A percentile compares a stretch with the other conserved stretches of the same genome.
Evolutionary conservation across 2,329 filamentous ascomycete genomes (phyloP).

Genomic region (Verticillium albo-atrum): DNA sequence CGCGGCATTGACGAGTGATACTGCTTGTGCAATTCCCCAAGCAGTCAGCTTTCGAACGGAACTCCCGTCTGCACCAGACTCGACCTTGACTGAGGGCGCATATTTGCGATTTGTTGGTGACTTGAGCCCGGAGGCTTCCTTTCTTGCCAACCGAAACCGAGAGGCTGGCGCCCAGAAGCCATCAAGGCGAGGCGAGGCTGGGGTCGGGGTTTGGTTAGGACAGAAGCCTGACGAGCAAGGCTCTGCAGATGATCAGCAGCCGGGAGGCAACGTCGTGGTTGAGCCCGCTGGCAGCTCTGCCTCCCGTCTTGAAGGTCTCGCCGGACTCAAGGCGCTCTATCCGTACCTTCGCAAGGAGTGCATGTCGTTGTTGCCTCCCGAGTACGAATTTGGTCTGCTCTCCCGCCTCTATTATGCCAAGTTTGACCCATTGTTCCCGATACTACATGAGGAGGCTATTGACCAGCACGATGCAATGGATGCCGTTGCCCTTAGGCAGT

Average conservation of each 20-base stretch:
- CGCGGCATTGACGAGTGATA: neutral
- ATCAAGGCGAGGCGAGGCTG: constrained; percentile 11
- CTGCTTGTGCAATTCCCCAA: neutral
- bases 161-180: constrained; percentile 3
- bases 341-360: constrained; percentile 12
- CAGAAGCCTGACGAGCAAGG: constrained; percentile 4
- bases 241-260: neutral
- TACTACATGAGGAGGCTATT: constrained; percentile 14
- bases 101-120: constrained; percentile 19
- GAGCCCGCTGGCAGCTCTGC: constrained; percentile 6
- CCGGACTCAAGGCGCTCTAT: constrained; percentile 5
- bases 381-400: constrained; percentile 8
- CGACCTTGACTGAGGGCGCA: neutral
- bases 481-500: constrained; percentile 14
- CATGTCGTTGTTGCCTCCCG: constrained; percentile 8
- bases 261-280: constrained; percentile 1
- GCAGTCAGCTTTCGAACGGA: neutral
- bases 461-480: constrained; percentile 12
- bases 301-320: constrained; percentile 4
- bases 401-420: constrained; percentile 13
- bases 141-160: constrained; percentile 12
- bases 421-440: constrained; percentile 15
- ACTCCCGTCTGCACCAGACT: neutral
- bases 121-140: constrained; percentile 17
- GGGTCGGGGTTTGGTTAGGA: constrained; percentile 14